These are phyloP conservation scores for Phellinidium pouzarii DNA, from an alignment of 1,284 basidiomycete species.

Conservation along the genomic window DNA sequence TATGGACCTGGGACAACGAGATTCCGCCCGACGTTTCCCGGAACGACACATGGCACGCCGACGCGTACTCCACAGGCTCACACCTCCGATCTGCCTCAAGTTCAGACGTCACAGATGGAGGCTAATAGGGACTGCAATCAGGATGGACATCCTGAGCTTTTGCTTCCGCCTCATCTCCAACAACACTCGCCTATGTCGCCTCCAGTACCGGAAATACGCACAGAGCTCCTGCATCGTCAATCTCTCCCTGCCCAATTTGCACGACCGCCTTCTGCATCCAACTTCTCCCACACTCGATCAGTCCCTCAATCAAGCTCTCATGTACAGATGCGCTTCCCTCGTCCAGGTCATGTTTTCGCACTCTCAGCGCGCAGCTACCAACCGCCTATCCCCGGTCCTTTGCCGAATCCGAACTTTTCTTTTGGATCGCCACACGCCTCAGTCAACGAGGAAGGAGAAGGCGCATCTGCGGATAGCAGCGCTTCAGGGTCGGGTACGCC, in stretches of 20 bases:
- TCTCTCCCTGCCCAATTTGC: conserved; percentile 32
- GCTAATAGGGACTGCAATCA: background rate
- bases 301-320: conserved; percentile 9
- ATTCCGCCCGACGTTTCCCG: conserved; percentile 26
- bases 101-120: background rate
- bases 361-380: conserved; percentile 42
- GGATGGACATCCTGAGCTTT: background rate
- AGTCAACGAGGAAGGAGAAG: conserved; percentile 18
- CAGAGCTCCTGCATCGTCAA: conserved; percentile 36
- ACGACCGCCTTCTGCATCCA: conserved; percentile 17
- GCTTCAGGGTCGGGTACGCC: conserved; percentile 32
- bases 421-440: conserved; percentile 51
- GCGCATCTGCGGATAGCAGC: conserved; percentile 20
- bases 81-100: conserved; percentile 10
- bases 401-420: conserved; percentile 61
- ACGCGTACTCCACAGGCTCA: conserved; percentile 16
- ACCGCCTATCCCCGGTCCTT: conserved; percentile 58
- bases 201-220: conserved; percentile 22
- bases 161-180: conserved; percentile 9
- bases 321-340: conserved; percentile 26
- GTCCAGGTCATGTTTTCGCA: conserved; percentile 42
- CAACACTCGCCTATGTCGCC: conserved; percentile 5
- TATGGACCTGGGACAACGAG: conserved; percentile 34
- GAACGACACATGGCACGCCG: conserved; percentile 13
- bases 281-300: background rate